Percentiles rank a stretch among this genome's conserved stretches.
phyloP scores from a whole-genome alignment of 257 asterid species.

The Eucommia ulmoides region DNA sequence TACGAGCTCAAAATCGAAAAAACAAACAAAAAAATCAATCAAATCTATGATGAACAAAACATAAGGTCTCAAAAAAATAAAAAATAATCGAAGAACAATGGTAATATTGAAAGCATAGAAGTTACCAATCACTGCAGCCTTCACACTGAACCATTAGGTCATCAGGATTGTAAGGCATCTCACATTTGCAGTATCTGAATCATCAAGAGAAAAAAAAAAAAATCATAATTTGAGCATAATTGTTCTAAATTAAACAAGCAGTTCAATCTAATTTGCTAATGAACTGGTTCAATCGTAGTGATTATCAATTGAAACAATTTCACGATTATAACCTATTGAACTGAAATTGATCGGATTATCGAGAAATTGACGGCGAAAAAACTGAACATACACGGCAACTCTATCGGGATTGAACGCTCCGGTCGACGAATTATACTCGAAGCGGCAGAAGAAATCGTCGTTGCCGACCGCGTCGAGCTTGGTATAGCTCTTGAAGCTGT shows the following conservation, averaged over 20 bases:
- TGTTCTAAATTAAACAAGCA: neutral
- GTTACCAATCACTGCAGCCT: conserved; percentile 90
- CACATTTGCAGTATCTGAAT: conserved; percentile 86
- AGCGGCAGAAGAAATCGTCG: conserved; percentile 89
- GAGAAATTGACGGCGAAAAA: too few species aligned
- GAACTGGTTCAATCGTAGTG: neutral
- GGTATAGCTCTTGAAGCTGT: conserved; percentile 73
- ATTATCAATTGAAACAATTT: neutral
- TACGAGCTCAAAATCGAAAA: too few species aligned
- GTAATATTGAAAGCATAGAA: conserved; percentile 10
- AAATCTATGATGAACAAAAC: too few species aligned
- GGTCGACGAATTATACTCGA: conserved; percentile 76
- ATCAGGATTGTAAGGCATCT: conserved; percentile 96
- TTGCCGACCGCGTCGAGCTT: conserved; percentile 87
- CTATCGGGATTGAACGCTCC: conserved; percentile 91
- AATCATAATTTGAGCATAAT: neutral
- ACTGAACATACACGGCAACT: conserved; percentile 77
- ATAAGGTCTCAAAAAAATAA: too few species aligned
- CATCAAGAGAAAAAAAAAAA: neutral
- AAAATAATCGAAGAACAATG: too few species aligned
- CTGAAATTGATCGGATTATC: too few species aligned
- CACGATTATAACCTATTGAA: too few species aligned
- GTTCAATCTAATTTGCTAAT: too few species aligned
- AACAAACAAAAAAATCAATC: too few species aligned
- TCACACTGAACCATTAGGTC: conserved; percentile 96